These are phyloP conservation scores for Magnaporthiopsis incrustans DNA, from an alignment of 2,329 filamentous ascomycete genomes.

Conservation along the genomic window DNA sequence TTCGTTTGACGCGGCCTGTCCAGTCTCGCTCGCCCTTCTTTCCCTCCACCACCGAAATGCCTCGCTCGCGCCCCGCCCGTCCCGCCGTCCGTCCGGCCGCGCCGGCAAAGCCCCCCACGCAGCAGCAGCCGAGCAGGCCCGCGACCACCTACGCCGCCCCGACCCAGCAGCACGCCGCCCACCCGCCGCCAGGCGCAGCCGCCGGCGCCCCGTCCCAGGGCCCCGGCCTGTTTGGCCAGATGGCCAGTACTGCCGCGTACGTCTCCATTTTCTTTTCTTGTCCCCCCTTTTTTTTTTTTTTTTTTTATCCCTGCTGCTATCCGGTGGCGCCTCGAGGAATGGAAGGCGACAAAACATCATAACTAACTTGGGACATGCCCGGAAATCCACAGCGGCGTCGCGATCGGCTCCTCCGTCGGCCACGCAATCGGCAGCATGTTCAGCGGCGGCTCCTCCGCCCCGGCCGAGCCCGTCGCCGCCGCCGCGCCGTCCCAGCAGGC, in stretches of 20 bases:
- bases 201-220: constrained; percentile 52
- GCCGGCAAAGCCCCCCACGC: constrained; percentile 22
- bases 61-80: constrained; percentile 9
- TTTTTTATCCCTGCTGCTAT: not conserved
- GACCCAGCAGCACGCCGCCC: constrained; percentile 32
- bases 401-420: constrained; percentile 89
- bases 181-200: constrained; percentile 33
- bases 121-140: constrained; percentile 58
- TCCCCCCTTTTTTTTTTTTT: not conserved
- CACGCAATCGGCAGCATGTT: constrained; percentile 91
- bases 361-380: too few species aligned
- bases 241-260: constrained; percentile 96
- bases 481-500: constrained; percentile 43
- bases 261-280: constrained; percentile 27
- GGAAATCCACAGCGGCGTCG: constrained; percentile 65
- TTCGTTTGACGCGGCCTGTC: not conserved
- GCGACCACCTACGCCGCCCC: constrained; percentile 58
- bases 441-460: constrained; percentile 58
- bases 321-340: too few species aligned
- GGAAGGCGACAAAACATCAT: too few species aligned
- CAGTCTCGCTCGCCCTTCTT: not conserved
- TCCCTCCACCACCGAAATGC: constrained; percentile 1
- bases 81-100: constrained; percentile 6
- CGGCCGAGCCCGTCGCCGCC: constrained; percentile 34
- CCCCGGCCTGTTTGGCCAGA: constrained; percentile 87